A percentile compares a stretch with the other conserved stretches of the same genome.
Evolutionary conservation across 176 grass and related monocot genomes (phyloP).

Genomic region (Aegilops tauschii): DNA sequence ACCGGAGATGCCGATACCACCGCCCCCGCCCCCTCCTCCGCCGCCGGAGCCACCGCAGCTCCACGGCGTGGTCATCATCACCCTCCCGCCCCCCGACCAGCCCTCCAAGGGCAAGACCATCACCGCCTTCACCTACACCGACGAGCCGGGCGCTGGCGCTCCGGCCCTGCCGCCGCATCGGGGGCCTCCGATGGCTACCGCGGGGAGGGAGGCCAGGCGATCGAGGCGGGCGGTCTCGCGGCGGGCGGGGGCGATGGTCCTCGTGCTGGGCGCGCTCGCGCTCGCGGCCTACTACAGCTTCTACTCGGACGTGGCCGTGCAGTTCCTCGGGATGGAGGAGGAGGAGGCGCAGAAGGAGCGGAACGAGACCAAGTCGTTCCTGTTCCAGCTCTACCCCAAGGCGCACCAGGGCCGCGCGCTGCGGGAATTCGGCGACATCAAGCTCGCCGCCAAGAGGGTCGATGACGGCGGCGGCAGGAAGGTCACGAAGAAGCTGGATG

Average conservation of each 20-base stretch:
- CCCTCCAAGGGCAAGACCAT: conserved; percentile 97
- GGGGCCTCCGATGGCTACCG: background rate
- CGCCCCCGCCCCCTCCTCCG: conserved; percentile 1
- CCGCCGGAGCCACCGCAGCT: conserved; percentile 31
- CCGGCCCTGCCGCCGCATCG: background rate
- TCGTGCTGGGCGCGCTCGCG: conserved; percentile 44
- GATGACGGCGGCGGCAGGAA: conserved; percentile 10
- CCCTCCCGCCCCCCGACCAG: conserved; percentile 80
- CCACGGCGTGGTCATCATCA: conserved; percentile 95
- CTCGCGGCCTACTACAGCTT: conserved; percentile 64
- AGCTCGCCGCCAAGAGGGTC: conserved; percentile 47
- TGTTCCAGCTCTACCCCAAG: conserved; percentile 81
- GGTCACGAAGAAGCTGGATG: conserved; percentile 30
- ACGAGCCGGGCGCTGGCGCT: conserved; percentile 6
- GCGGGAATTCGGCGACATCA: conserved; percentile 66
- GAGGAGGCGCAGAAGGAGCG: conserved; percentile 46
- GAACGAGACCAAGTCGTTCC: conserved; percentile 77
- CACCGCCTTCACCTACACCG: conserved; percentile 89
- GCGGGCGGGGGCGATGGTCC: conserved; percentile 28
- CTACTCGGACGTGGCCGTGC: conserved; percentile 66
- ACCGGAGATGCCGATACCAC: conserved; percentile 33
- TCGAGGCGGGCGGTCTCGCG: conserved; percentile 24
- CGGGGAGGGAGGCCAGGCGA: conserved; percentile 1
- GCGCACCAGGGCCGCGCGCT: conserved; percentile 47
- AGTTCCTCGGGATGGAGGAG: conserved; percentile 64